Conservation (phyloP, 768 basidiomycete genomes). For the Boletus subcaerulescens region DNA sequence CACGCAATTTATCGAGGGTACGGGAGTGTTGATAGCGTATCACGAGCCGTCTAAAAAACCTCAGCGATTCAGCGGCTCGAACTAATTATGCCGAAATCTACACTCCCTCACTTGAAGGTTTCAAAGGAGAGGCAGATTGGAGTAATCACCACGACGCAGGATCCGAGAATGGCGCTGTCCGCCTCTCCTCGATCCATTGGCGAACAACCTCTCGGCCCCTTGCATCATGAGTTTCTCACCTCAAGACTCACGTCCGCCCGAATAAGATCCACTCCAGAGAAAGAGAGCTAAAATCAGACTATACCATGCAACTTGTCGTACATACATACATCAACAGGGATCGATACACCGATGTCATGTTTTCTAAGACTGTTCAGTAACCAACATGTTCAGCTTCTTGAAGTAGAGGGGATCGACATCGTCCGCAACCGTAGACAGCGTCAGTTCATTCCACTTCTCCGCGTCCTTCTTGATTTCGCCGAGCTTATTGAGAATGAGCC, state of each 20-base stretch:
- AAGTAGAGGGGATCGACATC: slow-evolving; percentile 16
- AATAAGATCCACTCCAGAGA: no score
- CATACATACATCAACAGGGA: no score
- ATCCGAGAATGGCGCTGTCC: no score
- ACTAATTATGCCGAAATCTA: not conserved
- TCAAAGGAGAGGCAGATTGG: not conserved
- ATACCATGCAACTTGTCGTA: no score
- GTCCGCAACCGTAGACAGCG: slow-evolving; percentile 18
- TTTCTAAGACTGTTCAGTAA: not conserved
- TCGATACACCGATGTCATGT: no score
- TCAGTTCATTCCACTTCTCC: slow-evolving; percentile 11
- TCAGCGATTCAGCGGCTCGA: not conserved
- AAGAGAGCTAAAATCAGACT: no score
- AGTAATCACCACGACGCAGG: not conserved
- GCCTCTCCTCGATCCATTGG: no score
- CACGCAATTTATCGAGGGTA: not conserved
- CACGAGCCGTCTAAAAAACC: not conserved
- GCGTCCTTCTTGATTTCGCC: slow-evolving; percentile 14
- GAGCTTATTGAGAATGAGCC: slow-evolving; percentile 14
- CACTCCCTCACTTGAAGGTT: not conserved
- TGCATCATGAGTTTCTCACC: no score
- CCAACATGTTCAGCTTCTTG: not conserved
- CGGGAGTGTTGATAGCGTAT: not conserved
- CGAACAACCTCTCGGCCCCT: no score
- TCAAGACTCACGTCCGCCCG: no score